These are phyloP conservation scores for Mallotus japonicus DNA, from an alignment of 441 rosid species.

Conservation along the genomic window DNA sequence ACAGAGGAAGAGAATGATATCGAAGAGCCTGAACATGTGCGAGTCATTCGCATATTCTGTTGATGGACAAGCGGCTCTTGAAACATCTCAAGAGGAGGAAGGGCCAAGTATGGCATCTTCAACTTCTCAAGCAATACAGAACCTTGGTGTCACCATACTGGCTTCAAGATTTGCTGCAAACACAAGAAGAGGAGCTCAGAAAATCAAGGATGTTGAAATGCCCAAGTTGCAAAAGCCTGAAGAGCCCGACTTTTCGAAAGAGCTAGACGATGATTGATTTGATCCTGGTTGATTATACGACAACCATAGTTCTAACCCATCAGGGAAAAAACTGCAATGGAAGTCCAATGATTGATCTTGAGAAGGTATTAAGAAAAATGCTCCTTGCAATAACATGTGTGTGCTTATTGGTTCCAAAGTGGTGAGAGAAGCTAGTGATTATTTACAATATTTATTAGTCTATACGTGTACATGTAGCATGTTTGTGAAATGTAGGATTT, in stretches of 20 bases:
- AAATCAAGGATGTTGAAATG: constrained; percentile 49
- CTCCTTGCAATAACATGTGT: background rate
- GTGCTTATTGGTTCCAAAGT: background rate
- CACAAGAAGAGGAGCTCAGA: constrained; percentile 63
- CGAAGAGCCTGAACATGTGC: constrained; percentile 51
- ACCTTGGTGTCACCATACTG: constrained; percentile 57
- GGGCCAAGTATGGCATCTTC: constrained; percentile 24
- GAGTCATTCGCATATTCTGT: constrained; percentile 47
- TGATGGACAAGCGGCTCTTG: constrained; percentile 32
- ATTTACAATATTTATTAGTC: background rate
- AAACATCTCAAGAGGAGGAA: constrained; percentile 35
- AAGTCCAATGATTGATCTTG: constrained; percentile 4
- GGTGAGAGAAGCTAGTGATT: background rate
- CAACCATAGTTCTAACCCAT: background rate
- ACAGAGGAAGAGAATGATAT: constrained; percentile 51
- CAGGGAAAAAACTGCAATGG: background rate
- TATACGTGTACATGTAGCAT: background rate
- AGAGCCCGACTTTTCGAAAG: constrained; percentile 82
- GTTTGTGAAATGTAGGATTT: background rate
- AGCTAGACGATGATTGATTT: constrained; percentile 41
- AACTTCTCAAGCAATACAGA: constrained; percentile 45
- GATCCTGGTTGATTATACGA: background rate
- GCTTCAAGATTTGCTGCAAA: constrained; percentile 86
- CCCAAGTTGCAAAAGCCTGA: constrained; percentile 76
- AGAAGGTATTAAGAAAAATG: background rate